Conservation (phyloP, 1,284 basidiomycete species). For the Pseudozyma flocculosa region DNA sequence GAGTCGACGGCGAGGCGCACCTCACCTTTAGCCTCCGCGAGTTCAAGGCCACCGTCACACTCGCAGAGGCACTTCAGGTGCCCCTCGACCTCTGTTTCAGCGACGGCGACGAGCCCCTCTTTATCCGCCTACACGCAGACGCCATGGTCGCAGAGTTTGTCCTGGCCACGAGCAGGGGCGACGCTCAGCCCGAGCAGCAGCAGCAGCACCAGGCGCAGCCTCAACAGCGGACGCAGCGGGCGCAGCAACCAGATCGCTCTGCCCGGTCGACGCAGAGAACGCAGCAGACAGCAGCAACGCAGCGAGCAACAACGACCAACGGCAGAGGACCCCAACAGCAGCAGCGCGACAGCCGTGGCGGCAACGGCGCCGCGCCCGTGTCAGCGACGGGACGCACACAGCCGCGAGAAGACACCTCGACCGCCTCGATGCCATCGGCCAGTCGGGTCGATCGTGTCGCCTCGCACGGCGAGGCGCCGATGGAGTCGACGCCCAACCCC, state of each 20-base stretch:
- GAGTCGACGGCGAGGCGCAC: conserved; percentile 13
- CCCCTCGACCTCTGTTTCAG: conserved; percentile 33
- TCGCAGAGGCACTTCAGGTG: conserved; percentile 23
- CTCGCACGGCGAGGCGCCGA: background rate
- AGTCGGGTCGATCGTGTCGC: background rate
- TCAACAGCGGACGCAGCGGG: no score
- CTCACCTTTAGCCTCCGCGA: conserved; percentile 41
- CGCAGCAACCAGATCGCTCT: no score
- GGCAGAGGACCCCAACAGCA: no score
- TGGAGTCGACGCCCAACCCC: background rate
- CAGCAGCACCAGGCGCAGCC: background rate
- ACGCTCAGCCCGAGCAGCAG: background rate
- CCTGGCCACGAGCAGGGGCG: conserved; percentile 34
- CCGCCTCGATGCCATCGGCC: background rate
- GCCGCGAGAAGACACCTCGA: background rate
- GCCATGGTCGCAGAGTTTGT: conserved; percentile 34
- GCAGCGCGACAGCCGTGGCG: no score
- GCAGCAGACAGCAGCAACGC: no score
- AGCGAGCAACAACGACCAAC: no score
- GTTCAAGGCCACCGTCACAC: conserved; percentile 38
- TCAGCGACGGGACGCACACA: no score
- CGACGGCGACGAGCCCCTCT: conserved; percentile 41
- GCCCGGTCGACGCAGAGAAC: no score
- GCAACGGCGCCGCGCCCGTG: no score
- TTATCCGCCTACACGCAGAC: conserved; percentile 24